Percentiles rank a stretch among this genome's conserved stretches.
phyloP scores from a whole-genome alignment of 768 basidiomycete species.

The Cystobasidium onofrii region DNA sequence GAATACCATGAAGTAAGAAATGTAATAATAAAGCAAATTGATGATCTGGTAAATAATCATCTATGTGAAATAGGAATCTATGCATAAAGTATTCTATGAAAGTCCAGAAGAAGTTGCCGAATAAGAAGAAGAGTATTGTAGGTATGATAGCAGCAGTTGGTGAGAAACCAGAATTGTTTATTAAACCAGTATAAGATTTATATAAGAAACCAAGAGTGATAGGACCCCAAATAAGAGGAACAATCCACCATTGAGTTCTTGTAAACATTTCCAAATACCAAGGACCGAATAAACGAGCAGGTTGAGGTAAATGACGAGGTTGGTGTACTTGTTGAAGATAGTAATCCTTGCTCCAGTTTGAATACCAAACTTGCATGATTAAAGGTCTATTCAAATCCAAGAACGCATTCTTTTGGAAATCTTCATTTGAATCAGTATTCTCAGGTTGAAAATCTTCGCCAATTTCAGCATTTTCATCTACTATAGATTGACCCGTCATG shows the following conservation, averaged over 20 bases:
- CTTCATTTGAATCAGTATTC: slow-evolving; percentile 68
- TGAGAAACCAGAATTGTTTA: slow-evolving; percentile 48
- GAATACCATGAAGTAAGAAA: slow-evolving; percentile 87
- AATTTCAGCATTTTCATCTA: slow-evolving; percentile 83
- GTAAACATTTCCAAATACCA: slow-evolving; percentile 76
- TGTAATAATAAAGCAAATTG: slow-evolving; percentile 73
- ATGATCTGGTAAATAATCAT: slow-evolving; percentile 72
- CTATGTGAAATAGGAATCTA: slow-evolving; percentile 95
- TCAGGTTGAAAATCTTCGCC: slow-evolving; percentile 85
- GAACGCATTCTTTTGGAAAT: slow-evolving; percentile 83
- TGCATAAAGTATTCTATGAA: slow-evolving; percentile 72
- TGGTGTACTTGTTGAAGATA: slow-evolving; percentile 96
- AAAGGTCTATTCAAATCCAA: slow-evolving; percentile 80
- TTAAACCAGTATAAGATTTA: slow-evolving; percentile 70
- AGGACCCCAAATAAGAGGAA: slow-evolving; percentile 84
- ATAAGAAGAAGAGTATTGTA: slow-evolving; percentile 61
- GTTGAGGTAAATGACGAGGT: slow-evolving; percentile 53
- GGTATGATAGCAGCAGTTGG: slow-evolving; percentile 47
- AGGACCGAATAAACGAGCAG: slow-evolving; percentile 75
- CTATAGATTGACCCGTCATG: slow-evolving; percentile 63
- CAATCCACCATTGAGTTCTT: slow-evolving; percentile 83
- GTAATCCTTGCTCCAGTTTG: slow-evolving; percentile 87
- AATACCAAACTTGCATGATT: slow-evolving; percentile 67
- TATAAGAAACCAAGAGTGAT: slow-evolving; percentile 69
- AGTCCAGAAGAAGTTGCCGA: slow-evolving; percentile 89